Evolutionary conservation across 352 stramenopile genomes (phyloP), one percentile per base, ranked within the genome.

Genomic region (Phytopythium cucurbitacearum): DNA sequence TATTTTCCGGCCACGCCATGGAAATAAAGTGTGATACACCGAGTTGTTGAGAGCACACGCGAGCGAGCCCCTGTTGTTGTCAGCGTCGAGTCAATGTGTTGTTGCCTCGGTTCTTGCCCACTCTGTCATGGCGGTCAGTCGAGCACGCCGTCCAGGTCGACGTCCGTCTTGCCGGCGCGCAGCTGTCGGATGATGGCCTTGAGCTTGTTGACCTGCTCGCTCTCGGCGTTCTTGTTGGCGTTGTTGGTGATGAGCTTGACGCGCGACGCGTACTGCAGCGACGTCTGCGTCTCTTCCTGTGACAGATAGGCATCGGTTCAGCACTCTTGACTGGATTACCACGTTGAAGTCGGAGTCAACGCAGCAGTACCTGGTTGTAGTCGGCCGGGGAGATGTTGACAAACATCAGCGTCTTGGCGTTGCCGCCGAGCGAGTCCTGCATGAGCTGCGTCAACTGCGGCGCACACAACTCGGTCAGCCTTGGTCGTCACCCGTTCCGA

Each of bases 381-480:
- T 95, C 85, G 7, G 85, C 85, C 7, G 85, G 85, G 39, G 85
- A 95, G 46, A 94, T 86, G 65, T 95, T 95, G 55, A 94, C 85
- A 45, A 95, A 95, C 85, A 95, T 95, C 51, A 95, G 80, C 64
- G 90, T 97, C 69, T 97, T 97, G 52, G 87, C 89, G 62, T 98
- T 98, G 38, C 88, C 92, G 35, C 91, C 91, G 7, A 97, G 76
- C 1, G 90, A 97, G 62, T 97, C 91, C 61, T 97, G 93, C 76
- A 97, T 89, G 40, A 97, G 64, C 65, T 96, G 88, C 5, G 91
- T 97, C 57, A 97, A 75, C 74, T 89, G 47, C 13, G 39, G 15
- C 53, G 28, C 38, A 10, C 12, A 7, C 5, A 62, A 56, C 34
- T n/a, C 21, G 5, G 48, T 57, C 13, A 63, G 38, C 5, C 13